Conservation (phyloP, 352 stramenopile species). For the Elongisporangium prolatum region DNA sequence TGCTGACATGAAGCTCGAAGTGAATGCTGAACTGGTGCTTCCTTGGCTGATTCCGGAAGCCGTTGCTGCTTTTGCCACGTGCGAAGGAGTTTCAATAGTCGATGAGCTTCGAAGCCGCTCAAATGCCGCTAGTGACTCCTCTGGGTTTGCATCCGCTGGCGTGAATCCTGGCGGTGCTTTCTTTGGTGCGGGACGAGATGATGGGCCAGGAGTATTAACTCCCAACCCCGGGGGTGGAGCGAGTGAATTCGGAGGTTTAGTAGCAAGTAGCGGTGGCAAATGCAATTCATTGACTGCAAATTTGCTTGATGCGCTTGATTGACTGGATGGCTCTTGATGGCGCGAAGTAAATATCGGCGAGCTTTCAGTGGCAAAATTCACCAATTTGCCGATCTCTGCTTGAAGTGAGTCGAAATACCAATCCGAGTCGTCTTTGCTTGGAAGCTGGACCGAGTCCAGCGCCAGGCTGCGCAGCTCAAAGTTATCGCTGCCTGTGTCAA, state of each 20-base stretch:
- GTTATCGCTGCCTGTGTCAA: not conserved
- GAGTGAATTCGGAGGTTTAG: not conserved
- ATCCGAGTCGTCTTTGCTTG: conserved; percentile 13
- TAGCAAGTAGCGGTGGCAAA: not conserved
- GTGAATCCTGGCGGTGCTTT: conserved; percentile 57
- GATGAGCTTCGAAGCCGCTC: conserved; percentile 21
- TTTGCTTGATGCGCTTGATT: not conserved
- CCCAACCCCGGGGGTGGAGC: not conserved
- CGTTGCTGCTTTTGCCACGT: not conserved
- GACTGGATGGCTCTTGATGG: not conserved
- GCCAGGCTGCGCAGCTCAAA: not conserved
- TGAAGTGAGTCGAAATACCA: conserved; percentile 19
- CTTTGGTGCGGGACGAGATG: conserved; percentile 5
- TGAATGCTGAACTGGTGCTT: conserved; percentile 8
- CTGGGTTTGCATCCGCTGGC: conserved; percentile 44
- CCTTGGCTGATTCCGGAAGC: not conserved
- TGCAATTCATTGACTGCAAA: not conserved
- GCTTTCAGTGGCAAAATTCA: not conserved
- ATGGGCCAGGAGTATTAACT: not conserved
- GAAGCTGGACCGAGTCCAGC: not conserved
- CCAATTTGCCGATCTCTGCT: conserved; percentile 14
- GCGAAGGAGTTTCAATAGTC: conserved; percentile 2
- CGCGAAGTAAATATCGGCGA: not conserved
- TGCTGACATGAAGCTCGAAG: not conserved
- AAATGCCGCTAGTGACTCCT: conserved; percentile 44